Conservation (phyloP, 768 basidiomycete species). For the Pulveroboletus sp. region DNA sequence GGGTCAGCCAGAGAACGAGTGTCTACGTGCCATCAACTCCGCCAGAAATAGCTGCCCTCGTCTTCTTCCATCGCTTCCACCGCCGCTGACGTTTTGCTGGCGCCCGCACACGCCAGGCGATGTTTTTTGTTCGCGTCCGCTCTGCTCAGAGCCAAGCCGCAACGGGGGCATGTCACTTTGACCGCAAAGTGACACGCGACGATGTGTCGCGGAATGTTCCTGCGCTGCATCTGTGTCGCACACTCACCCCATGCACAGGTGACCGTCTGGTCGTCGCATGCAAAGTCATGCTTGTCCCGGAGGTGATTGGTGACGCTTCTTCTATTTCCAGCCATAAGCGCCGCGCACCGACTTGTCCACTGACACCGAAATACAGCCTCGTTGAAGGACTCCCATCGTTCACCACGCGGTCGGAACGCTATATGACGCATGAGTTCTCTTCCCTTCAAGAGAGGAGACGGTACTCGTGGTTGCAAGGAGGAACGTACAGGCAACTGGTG, state of each 20-base stretch:
- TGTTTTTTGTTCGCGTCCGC: constrained; percentile 26
- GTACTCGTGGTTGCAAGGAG: not conserved
- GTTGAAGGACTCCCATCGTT: constrained; percentile 4
- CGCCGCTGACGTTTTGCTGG: not conserved
- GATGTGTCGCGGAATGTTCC: constrained; percentile 26
- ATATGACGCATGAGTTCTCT: constrained; percentile 4
- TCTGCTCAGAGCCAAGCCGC: constrained; percentile 17
- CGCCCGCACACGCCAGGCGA: constrained; percentile 6
- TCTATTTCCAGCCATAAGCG: constrained; percentile 15
- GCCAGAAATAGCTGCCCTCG: constrained; percentile 2
- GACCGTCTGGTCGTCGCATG: constrained; percentile 11
- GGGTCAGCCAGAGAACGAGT: not conserved
- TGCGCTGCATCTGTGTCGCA: constrained; percentile 14
- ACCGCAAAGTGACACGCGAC: constrained; percentile 22
- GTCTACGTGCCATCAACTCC: constrained; percentile 9
- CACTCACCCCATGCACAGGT: constrained; percentile 19
- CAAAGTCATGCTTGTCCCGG: constrained; percentile 17
- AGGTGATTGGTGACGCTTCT: constrained; percentile 19
- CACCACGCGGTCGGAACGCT: constrained; percentile 13
- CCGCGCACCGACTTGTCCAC: constrained; percentile 18
- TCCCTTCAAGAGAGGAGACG: not conserved
- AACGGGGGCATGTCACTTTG: constrained; percentile 15
- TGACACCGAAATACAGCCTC: constrained; percentile 14
- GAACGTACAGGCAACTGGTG: constrained; percentile 10
- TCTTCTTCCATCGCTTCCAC: not conserved